Conservation (phyloP, 768 basidiomycete genomes). For the Dacryopinax primogenitus region DNA sequence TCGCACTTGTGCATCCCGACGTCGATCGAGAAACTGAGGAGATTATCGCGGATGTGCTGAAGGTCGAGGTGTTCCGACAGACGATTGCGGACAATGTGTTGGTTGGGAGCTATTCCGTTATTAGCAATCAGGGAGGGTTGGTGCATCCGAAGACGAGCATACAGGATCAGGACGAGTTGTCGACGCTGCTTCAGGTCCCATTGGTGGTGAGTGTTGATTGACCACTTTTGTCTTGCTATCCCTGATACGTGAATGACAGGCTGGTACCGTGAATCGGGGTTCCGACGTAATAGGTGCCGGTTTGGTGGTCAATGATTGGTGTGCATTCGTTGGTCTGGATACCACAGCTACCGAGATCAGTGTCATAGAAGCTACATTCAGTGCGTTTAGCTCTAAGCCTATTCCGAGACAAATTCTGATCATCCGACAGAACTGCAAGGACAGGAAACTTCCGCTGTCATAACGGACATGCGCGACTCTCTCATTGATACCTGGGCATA, state of each 20-base stretch:
- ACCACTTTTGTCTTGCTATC: not conserved
- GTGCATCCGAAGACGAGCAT: constrained; percentile 96
- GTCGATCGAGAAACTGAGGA: constrained; percentile 98
- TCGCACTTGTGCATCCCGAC: constrained; percentile 96
- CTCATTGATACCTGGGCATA: constrained; percentile 87
- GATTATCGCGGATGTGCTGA: constrained; percentile 97
- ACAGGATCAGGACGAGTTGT: constrained; percentile 95
- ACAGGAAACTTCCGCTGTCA: constrained; percentile 65
- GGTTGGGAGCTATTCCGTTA: constrained; percentile 88
- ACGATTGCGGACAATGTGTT: constrained; percentile 94
- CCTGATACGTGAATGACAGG: constrained; percentile 37
- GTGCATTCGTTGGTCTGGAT: constrained; percentile 96
- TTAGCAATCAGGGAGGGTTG: constrained; percentile 93
- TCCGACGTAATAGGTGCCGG: constrained; percentile 97
- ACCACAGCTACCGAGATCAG: constrained; percentile 99
- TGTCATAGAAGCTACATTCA: constrained; percentile 95
- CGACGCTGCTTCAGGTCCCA: constrained; percentile 84
- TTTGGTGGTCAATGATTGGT: constrained; percentile 98
- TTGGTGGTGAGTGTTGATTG: constrained; percentile 53
- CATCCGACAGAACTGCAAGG: constrained; percentile 63
- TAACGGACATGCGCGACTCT: constrained; percentile 83
- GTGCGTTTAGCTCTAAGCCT: constrained; percentile 40
- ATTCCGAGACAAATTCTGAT: constrained; percentile 5
- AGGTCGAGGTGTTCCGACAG: constrained; percentile 97
- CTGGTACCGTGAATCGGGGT: constrained; percentile 96